Evolutionary conservation across 1,284 basidiomycete genomes (phyloP).

Genomic region (Bothia castanella): DNA sequence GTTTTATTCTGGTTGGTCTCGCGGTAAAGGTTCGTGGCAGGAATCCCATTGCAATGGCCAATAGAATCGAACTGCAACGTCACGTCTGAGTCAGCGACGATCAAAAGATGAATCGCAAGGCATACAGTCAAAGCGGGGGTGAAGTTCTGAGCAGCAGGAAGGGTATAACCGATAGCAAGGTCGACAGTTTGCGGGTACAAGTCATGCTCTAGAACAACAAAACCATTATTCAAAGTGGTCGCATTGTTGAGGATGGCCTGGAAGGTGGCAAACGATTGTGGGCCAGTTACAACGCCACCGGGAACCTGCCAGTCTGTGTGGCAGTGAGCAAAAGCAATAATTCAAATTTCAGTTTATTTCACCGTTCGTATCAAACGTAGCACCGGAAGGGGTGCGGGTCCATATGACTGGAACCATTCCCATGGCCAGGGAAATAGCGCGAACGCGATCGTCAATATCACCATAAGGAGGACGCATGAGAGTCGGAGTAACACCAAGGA

Average conservation of each 20-base stretch:
- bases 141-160: slow-evolving; percentile 64
- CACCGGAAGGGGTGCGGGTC: slow-evolving; percentile 57
- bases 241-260: slow-evolving; percentile 62
- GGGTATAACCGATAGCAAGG: slow-evolving; percentile 81
- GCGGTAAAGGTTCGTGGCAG: slow-evolving; percentile 54
- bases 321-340: neutral
- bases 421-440: slow-evolving; percentile 80
- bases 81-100: neutral
- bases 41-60: slow-evolving; percentile 56
- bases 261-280: slow-evolving; percentile 54
- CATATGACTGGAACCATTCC: slow-evolving; percentile 78
- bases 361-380: slow-evolving; percentile 81
- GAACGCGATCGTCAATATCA: slow-evolving; percentile 82
- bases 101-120: neutral
- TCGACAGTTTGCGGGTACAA: slow-evolving; percentile 83
- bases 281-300: slow-evolving; percentile 62
- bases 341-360: slow-evolving; percentile 11
- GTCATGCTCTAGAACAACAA: slow-evolving; percentile 89
- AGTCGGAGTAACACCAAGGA: slow-evolving; percentile 78
- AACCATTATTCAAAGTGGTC: slow-evolving; percentile 55
- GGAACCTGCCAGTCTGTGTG: slow-evolving; percentile 76
- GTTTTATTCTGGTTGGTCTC: slow-evolving; percentile 60
- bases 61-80: slow-evolving; percentile 56
- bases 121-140: slow-evolving; percentile 59
- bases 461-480: slow-evolving; percentile 62